These are phyloP conservation scores for Tricholoma sp. DNA, from an alignment of 768 basidiomycete genomes.

Conservation along the genomic window DNA sequence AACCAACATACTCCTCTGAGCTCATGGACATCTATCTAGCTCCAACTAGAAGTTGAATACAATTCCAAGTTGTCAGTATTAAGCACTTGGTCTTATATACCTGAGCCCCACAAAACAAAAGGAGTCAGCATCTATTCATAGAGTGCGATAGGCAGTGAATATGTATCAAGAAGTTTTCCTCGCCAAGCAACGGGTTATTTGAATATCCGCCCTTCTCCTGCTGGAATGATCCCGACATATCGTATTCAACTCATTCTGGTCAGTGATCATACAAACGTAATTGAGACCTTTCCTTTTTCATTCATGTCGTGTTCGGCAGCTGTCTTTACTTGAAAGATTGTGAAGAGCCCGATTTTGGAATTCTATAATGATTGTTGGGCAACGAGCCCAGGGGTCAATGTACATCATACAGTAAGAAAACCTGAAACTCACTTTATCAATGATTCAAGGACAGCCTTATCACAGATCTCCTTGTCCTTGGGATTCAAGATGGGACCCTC, in stretches of 20 bases:
- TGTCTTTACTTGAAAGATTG: not conserved
- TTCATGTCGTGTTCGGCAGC: not conserved
- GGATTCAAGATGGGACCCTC: not conserved
- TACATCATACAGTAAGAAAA: not conserved
- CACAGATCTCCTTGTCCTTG: not conserved
- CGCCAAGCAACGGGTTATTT: not conserved
- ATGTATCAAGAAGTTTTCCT: not conserved
- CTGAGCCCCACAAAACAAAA: no score
- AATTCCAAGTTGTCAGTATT: no score
- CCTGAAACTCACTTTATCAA: not conserved
- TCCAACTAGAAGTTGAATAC: no score
- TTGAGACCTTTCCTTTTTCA: not conserved
- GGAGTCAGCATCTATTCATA: not conserved
- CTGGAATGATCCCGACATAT: not conserved
- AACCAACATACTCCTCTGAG: no score
- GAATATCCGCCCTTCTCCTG: not conserved
- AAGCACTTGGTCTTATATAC: no score
- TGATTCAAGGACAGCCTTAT: not conserved
- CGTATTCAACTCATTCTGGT: not conserved
- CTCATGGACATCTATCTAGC: no score
- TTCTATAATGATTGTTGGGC: no score
- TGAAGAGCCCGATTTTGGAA: no score
- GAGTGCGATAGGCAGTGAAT: not conserved
- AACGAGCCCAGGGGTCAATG: not conserved
- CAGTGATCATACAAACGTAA: not conserved